phyloP scores from a whole-genome alignment of 345 rosid species.

The Syzygium oleosum region DNA sequence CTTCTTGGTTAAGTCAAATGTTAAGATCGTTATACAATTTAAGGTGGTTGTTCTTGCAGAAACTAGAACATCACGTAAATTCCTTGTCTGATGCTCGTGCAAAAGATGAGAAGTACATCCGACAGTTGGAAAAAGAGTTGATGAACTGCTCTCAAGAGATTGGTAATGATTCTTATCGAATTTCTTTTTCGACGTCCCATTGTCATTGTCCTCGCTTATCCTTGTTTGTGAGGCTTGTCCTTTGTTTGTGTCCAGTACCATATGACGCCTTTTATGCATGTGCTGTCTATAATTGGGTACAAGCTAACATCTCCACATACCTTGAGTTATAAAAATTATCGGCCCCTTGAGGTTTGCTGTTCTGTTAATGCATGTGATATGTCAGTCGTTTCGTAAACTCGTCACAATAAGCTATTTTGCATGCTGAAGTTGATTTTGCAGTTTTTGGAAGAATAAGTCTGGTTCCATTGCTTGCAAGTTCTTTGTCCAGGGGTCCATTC shows the following conservation, averaged over 20 bases:
- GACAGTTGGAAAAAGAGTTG: conserved; percentile 60
- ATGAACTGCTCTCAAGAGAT: conserved; percentile 75
- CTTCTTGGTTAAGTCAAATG: background rate
- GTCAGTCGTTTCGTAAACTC: background rate
- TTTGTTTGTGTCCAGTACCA: background rate
- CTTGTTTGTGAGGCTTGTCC: background rate
- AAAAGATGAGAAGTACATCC: conserved; percentile 49
- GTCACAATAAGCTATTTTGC: background rate
- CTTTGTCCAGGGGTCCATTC: background rate
- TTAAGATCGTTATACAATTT: background rate
- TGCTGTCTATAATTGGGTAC: background rate
- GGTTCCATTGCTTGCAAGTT: background rate
- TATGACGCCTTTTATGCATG: background rate
- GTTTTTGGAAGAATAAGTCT: background rate
- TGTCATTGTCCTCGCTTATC: background rate
- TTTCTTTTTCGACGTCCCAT: background rate
- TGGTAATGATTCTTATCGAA: conserved; percentile 29
- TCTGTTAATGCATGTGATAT: background rate
- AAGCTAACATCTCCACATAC: background rate
- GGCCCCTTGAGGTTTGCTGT: background rate
- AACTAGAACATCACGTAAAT: conserved; percentile 45
- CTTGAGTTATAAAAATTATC: background rate
- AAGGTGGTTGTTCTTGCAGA: conserved; percentile 25
- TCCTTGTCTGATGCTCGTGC: conserved; percentile 50
- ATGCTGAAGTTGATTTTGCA: background rate